Conservation (phyloP, 208 protist genomes). For the Wallacemonas collosoma region DNA sequence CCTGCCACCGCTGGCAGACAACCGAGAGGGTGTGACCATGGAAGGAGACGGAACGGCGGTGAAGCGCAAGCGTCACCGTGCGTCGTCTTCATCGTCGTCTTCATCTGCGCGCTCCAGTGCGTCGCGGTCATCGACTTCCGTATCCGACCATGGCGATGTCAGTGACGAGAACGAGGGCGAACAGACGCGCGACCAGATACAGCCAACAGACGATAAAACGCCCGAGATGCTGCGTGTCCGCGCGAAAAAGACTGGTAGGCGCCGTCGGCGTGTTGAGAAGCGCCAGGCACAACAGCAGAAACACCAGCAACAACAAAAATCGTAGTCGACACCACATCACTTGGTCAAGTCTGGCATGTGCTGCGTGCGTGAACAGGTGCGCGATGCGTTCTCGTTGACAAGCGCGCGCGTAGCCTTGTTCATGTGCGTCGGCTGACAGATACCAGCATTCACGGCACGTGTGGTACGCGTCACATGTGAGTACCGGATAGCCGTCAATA, state of each 20-base stretch:
- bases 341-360: too few species aligned
- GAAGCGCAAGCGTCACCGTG: not conserved
- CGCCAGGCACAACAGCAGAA: conserved; percentile 21
- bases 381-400: not conserved
- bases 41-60: not conserved
- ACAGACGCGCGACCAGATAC: too few species aligned
- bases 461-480: too few species aligned
- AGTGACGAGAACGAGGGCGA: conserved; percentile 2
- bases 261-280: conserved; percentile 20
- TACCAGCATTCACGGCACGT: too few species aligned
- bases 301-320: not conserved
- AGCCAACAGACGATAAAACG: conserved; percentile 3
- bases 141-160: not conserved
- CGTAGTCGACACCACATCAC: not conserved
- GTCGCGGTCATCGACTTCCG: not conserved
- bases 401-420: too few species aligned
- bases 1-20: not conserved
- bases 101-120: conserved; percentile 2
- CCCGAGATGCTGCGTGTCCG: not conserved
- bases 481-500: too few species aligned
- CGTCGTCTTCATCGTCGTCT: not conserved
- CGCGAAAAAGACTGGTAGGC: conserved; percentile 20
- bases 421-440: too few species aligned
- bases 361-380: not conserved
- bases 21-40: not conserved